These are phyloP conservation scores for Penicillium soppii DNA, from an alignment of 495 filamentous ascomycete species.

Conservation along the genomic window DNA sequence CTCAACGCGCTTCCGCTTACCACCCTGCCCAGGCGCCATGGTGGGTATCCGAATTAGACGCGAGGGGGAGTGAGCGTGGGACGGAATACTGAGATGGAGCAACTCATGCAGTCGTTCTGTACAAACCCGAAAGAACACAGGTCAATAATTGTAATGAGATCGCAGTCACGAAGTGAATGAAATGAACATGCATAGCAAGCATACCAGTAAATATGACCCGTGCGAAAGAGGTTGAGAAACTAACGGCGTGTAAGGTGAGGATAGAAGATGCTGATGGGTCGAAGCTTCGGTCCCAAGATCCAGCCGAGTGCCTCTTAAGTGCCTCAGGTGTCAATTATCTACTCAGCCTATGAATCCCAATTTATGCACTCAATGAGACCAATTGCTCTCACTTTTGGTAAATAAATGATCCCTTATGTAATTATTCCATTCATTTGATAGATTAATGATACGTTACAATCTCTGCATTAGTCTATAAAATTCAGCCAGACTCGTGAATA, in stretches of 20 bases:
- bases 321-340: conserved; percentile 19
- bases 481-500: too few relatives aligned
- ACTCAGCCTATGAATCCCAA: neutral
- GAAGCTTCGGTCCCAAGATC: conserved; percentile 24
- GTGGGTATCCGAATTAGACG: conserved; percentile 25
- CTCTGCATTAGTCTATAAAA: too few relatives aligned
- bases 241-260: conserved; percentile 16
- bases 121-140: neutral
- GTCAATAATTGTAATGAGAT: conserved; percentile 15
- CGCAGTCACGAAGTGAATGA: neutral
- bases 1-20: conserved; percentile 60
- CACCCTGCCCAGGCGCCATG: conserved; percentile 54
- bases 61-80: conserved; percentile 29
- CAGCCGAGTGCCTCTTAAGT: too few relatives aligned
- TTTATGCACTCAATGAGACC: neutral
- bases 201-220: conserved; percentile 16
- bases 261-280: conserved; percentile 17
- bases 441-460: too few relatives aligned
- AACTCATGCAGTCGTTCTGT: conserved; percentile 40
- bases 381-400: neutral
- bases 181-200: neutral
- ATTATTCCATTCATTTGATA: too few relatives aligned
- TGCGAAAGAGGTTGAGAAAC: conserved; percentile 1
- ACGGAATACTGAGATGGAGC: conserved; percentile 32
- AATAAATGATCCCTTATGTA: too few relatives aligned